A percentile compares a stretch with the other conserved stretches of the same genome.
These are phyloP conservation scores for Yamadazyma buinensis DNA, from an alignment of 1,139 yeast genomes.

Conservation along the genomic window DNA sequence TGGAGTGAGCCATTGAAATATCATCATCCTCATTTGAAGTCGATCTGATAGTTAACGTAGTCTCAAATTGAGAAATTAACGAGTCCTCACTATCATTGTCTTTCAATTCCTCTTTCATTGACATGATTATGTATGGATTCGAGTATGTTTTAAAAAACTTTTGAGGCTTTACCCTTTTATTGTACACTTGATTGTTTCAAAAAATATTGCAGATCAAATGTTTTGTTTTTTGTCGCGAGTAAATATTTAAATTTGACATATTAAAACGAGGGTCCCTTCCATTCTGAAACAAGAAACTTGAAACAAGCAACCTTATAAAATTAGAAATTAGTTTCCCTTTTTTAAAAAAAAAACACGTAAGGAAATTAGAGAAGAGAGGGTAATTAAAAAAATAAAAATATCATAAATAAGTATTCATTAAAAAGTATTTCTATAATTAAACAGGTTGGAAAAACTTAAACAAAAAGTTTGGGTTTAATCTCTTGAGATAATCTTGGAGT, in stretches of 20 bases:
- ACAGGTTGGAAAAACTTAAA: too few species aligned
- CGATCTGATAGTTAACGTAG: constrained; percentile 44
- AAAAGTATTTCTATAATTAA: too few species aligned
- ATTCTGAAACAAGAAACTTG: too few species aligned
- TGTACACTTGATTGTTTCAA: constrained; percentile 2
- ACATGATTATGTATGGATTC: constrained; percentile 4
- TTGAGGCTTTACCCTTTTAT: too few species aligned
- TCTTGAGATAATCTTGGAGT: constrained; percentile 31
- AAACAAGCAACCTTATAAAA: too few species aligned
- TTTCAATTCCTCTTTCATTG: constrained; percentile 9
- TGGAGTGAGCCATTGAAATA: constrained; percentile 42
- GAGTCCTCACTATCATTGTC: constrained; percentile 44
- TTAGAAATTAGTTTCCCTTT: too few species aligned
- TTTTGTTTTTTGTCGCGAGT: constrained; percentile 1
- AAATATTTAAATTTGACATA: too few species aligned
- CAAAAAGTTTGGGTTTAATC: constrained; percentile 13
- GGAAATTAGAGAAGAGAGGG: too few species aligned
- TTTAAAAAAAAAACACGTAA: too few species aligned
- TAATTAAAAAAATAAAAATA: neutral
- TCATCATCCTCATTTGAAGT: constrained; percentile 38
- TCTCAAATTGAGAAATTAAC: constrained; percentile 45
- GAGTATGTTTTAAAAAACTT: neutral
- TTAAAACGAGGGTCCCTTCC: too few species aligned
- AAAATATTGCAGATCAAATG: neutral
- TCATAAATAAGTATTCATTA: constrained; percentile 1